phyloP scores from a whole-genome alignment of 2,329 filamentous ascomycete genomes.

The Trichophyton schoenleinii region DNA sequence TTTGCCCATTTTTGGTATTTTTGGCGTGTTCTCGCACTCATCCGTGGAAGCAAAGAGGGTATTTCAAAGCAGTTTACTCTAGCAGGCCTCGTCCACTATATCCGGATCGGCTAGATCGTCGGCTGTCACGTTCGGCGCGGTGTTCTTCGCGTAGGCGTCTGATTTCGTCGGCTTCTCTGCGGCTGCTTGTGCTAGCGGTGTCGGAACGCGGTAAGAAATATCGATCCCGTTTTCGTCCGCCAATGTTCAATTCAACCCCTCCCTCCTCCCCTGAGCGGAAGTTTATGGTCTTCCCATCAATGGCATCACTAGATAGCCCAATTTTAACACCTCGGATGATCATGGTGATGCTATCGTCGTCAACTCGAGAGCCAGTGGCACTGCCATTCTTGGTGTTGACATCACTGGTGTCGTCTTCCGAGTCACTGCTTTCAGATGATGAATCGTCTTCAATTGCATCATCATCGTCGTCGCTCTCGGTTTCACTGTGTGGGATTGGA shows the following conservation, averaged over 20 bases:
- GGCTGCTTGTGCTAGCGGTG: slow-evolving; percentile 21
- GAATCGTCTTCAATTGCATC: slow-evolving; percentile 32
- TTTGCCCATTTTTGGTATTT: not conserved
- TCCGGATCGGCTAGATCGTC: slow-evolving; percentile 28
- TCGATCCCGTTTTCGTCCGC: slow-evolving; percentile 24
- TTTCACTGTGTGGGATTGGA: not conserved
- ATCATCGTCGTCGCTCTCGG: slow-evolving; percentile 21
- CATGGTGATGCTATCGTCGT: slow-evolving; percentile 29
- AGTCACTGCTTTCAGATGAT: slow-evolving; percentile 28
- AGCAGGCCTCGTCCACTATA: slow-evolving; percentile 22
- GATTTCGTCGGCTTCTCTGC: slow-evolving; percentile 24
- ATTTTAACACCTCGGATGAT: slow-evolving; percentile 31
- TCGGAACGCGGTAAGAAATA: slow-evolving; percentile 27
- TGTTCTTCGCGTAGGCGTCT: slow-evolving; percentile 24
- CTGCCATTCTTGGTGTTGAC: slow-evolving; percentile 24
- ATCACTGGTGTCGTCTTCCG: slow-evolving; percentile 20
- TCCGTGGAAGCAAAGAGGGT: not conserved
- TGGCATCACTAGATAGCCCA: slow-evolving; percentile 25
- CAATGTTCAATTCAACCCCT: slow-evolving; percentile 28
- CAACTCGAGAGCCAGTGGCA: slow-evolving; percentile 22
- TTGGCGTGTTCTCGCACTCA: not conserved
- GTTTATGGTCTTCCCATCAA: slow-evolving; percentile 29
- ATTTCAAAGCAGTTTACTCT: slow-evolving; percentile 7
- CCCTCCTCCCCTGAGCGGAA: slow-evolving; percentile 28
- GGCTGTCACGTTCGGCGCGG: slow-evolving; percentile 27